Evolutionary conservation across 768 basidiomycete species (phyloP), one percentile per base, ranked within the genome.

Genomic region (Leccinum longicurvipes): DNA sequence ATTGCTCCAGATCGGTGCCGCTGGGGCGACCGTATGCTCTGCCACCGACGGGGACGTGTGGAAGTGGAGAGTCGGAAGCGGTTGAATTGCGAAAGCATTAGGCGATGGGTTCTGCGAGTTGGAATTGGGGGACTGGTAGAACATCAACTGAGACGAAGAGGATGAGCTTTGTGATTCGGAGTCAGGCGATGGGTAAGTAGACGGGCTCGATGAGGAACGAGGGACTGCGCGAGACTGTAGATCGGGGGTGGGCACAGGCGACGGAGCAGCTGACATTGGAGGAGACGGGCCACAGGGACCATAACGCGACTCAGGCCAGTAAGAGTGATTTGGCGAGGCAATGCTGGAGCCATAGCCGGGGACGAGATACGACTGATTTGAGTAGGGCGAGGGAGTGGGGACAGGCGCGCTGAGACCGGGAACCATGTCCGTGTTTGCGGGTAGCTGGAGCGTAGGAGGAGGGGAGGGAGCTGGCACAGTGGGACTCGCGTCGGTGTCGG

Each of bases 221-320:
- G 39, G 12, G 10, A 55, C 52, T 8, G 50, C 55, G 27, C 21
- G 24, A 46, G 53, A n/a, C 7, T 32, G 56, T 41, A 58, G 29
- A 41, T 57, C 52, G 15, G 63, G 48, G 41, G 60, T 63, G n/a
- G 67, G 60, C 2, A 70, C 69, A 10, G 82, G 81, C 2, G 83
- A 81, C 8, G 77, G 69, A 6, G 79, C 79, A 15, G 76, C 76
- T 0, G 83, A 83, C 31, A 81, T 55, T 0, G 82, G 81, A 2
- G 83, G 82, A 0, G 81, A 79, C n/a, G 82, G 79, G 0, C 78
- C 79, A 11, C 60, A 66, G n/a, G 73, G 60, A 27, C 73, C 73
- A 54, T 59, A 62, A n/a, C 34, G 51, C 45, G 52, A 52, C 47
- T 75, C 75, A 3, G 55, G 59, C 3, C 50, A 53, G 63, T 47